Conservation (phyloP, 345 rosid genomes). For the Eucalyptus coolabah region DNA sequence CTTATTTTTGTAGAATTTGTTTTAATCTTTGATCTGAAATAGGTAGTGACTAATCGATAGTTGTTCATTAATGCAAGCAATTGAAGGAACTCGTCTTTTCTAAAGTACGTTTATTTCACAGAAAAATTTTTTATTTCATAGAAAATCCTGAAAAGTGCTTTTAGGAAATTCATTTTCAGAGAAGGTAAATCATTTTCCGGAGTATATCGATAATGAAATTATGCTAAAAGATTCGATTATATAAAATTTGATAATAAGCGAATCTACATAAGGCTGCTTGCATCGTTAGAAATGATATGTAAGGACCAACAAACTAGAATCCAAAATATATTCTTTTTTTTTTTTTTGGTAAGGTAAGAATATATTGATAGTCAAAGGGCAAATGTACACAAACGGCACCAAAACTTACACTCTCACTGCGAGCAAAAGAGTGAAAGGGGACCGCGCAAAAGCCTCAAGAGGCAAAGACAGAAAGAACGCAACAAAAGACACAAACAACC, state of each 20-base stretch:
- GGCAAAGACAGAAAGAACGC: too few relatives aligned
- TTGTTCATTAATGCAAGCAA: not conserved
- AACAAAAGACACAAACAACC: too few relatives aligned
- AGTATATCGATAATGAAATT: not conserved
- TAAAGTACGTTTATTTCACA: not conserved
- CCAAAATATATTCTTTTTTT: not conserved
- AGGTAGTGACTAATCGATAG: not conserved
- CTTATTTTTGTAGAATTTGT: not conserved
- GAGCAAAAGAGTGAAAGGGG: too few relatives aligned
- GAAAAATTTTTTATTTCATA: not conserved
- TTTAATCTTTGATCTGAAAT: not conserved
- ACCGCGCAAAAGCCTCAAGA: too few relatives aligned
- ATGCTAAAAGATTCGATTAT: not conserved
- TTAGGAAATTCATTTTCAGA: not conserved
- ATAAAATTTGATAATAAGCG: fast-evolving
- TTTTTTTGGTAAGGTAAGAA: too few relatives aligned
- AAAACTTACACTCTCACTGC: too few relatives aligned
- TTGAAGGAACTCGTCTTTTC: not conserved
- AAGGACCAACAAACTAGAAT: not conserved
- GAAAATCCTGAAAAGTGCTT: not conserved
- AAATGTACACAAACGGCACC: too few relatives aligned
- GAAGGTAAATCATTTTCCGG: not conserved
- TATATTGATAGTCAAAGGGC: too few relatives aligned
- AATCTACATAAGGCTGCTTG: not conserved
- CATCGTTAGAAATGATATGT: not conserved